Conservation (phyloP, 129 eudicot species). For the Escallonia herrerae region DNA sequence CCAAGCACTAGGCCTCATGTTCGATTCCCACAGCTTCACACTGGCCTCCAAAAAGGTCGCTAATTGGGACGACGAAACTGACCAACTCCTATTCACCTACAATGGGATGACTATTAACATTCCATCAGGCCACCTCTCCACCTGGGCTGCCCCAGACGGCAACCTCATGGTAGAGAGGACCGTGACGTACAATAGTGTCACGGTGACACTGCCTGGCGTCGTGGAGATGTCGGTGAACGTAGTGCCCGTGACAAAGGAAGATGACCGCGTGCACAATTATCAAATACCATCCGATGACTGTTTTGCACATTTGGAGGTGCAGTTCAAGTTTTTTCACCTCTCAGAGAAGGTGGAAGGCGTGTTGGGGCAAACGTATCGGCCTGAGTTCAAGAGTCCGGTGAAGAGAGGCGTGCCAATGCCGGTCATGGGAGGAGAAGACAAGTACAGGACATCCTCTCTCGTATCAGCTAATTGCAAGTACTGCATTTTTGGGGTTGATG, state of each 20-base stretch:
- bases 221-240: constrained; percentile 15
- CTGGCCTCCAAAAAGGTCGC: constrained; percentile 13
- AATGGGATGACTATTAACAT: not conserved
- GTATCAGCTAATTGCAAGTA: constrained; percentile 5
- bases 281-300: constrained; percentile 19
- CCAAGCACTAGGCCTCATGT: constrained; percentile 21
- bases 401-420: constrained; percentile 25
- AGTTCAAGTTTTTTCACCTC: constrained; percentile 15
- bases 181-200: not conserved
- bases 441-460: constrained; percentile 7
- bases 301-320: constrained; percentile 24
- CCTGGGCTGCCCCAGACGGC: constrained; percentile 12
- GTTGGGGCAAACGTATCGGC: constrained; percentile 18
- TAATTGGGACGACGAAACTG: constrained; percentile 6
- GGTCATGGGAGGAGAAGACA: constrained; percentile 22
- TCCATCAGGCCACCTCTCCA: constrained; percentile 3
- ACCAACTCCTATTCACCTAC: constrained; percentile 17
- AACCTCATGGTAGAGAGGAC: constrained; percentile 11
- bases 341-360: constrained; percentile 17
- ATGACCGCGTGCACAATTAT: constrained; percentile 18
- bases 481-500: constrained; percentile 10
- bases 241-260: constrained; percentile 16
- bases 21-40: constrained; percentile 18
- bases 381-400: constrained; percentile 14
- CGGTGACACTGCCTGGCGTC: constrained; percentile 3